These are phyloP conservation scores for Chenopodium berlandieri DNA, from an alignment of 148 eudicot genomes.

Conservation along the genomic window DNA sequence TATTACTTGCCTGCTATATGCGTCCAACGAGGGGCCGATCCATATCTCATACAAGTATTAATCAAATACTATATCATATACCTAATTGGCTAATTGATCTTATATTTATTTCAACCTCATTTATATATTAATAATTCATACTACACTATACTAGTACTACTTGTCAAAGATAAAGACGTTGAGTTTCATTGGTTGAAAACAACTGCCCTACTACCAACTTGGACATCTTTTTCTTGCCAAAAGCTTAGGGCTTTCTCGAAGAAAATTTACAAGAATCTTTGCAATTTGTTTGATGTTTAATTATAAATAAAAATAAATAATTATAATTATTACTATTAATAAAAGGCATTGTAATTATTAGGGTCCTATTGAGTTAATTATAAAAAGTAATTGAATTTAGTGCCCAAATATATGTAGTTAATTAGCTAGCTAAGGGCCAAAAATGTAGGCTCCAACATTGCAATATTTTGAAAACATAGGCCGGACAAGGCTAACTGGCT, in stretches of 20 bases:
- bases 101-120: neutral
- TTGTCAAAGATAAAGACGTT: neutral
- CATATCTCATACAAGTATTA: too few relatives aligned
- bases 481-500: neutral
- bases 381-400: neutral
- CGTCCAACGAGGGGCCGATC: neutral
- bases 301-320: too few relatives aligned
- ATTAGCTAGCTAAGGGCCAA: neutral
- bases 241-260: too few relatives aligned
- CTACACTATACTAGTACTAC: neutral
- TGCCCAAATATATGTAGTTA: neutral
- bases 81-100: neutral
- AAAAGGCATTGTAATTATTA: too few relatives aligned
- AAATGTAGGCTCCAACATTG: neutral
- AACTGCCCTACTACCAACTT: neutral
- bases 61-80: neutral
- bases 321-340: too few relatives aligned
- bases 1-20: neutral
- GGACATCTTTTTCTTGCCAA: too few relatives aligned
- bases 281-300: neutral
- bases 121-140: too few relatives aligned
- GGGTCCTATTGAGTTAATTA: neutral
- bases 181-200: neutral
- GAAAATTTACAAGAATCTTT: too few relatives aligned
- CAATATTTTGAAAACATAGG: too few relatives aligned